Evolutionary conservation across 352 stramenopile genomes (phyloP).

Genomic region (Phytophthora crassamura): DNA sequence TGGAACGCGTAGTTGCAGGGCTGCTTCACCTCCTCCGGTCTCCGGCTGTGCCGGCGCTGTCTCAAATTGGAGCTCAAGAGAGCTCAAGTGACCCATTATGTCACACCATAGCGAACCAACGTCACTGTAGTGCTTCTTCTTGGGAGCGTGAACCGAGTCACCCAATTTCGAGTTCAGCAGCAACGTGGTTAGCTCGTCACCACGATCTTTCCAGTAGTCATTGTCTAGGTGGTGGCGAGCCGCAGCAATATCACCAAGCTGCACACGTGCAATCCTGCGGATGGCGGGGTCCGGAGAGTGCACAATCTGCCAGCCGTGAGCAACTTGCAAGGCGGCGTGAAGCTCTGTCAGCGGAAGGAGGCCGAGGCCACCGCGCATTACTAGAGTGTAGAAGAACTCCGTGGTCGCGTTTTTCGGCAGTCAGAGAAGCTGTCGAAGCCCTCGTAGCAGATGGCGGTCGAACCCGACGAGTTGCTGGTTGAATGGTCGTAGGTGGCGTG

Average conservation of each 20-base stretch:
- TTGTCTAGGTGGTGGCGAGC: background rate
- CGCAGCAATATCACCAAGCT: slow-evolving; percentile 17
- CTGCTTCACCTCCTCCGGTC: background rate
- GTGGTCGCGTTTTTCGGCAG: slow-evolving; percentile 5
- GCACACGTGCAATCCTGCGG: slow-evolving; percentile 6
- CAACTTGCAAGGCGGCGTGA: slow-evolving; percentile 1
- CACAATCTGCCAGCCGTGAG: slow-evolving; percentile 20
- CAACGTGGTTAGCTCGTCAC: too few relatives aligned
- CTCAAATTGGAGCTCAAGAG: slow-evolving; percentile 10
- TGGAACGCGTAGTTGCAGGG: slow-evolving; percentile 17
- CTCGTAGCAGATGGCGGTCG: slow-evolving; percentile 2
- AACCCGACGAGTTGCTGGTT: background rate
- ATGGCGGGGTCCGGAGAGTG: slow-evolving; percentile 11
- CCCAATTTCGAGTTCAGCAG: too few relatives aligned
- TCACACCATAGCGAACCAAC: slow-evolving; percentile 19
- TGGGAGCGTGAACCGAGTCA: too few relatives aligned
- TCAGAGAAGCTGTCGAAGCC: slow-evolving; percentile 10
- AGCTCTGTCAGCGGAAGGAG: slow-evolving; percentile 1
- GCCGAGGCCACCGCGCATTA: background rate
- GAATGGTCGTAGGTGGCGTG: slow-evolving; percentile 5
- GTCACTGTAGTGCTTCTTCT: slow-evolving; percentile 6
- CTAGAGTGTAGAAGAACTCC: slow-evolving; percentile 15
- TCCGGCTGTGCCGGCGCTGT: background rate
- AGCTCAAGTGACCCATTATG: background rate
- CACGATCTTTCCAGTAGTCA: too few relatives aligned